Percentiles rank a stretch among this genome's conserved stretches.
Conservation (phyloP, 352 stramenopile genomes). For the Phytophthora europaea region DNA sequence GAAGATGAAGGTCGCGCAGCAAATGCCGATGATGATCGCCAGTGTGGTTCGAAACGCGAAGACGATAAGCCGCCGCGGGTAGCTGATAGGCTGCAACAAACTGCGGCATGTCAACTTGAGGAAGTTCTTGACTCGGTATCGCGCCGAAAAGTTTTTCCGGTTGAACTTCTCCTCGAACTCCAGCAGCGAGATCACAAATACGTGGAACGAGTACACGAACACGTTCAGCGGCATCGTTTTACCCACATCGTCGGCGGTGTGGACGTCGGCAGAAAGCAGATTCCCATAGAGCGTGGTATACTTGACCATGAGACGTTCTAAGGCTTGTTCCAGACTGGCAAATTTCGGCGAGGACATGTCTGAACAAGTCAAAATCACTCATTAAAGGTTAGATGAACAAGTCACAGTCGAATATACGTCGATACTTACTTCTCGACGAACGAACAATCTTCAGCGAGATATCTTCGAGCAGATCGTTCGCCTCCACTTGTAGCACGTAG, state of each 20-base stretch:
- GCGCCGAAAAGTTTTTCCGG: slow-evolving; percentile 70
- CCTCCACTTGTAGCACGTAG: slow-evolving; percentile 74
- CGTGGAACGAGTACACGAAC: slow-evolving; percentile 86
- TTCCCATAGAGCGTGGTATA: slow-evolving; percentile 69
- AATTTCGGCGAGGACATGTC: slow-evolving; percentile 62
- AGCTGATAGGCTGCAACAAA: slow-evolving; percentile 52
- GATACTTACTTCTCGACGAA: slow-evolving; percentile 37
- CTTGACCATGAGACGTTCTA: slow-evolving; percentile 66
- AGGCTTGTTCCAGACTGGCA: slow-evolving; percentile 54
- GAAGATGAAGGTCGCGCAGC: slow-evolving; percentile 78
- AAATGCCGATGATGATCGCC: slow-evolving; percentile 66
- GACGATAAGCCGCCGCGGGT: slow-evolving; percentile 56
- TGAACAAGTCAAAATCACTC: neutral
- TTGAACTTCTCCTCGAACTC: slow-evolving; percentile 81
- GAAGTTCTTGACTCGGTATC: slow-evolving; percentile 67
- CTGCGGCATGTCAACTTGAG: slow-evolving; percentile 52
- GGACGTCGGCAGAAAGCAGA: slow-evolving; percentile 49
- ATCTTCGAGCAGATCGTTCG: slow-evolving; percentile 75
- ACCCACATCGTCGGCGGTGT: slow-evolving; percentile 59
- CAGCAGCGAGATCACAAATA: slow-evolving; percentile 68
- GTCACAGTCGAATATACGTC: neutral
- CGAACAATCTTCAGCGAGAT: slow-evolving; percentile 56
- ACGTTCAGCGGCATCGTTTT: slow-evolving; percentile 82
- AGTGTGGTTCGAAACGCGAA: slow-evolving; percentile 76
- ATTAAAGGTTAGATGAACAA: slow-evolving; percentile 6